Conservation (phyloP, 352 stramenopile genomes). For the Phytopythium kandeliae region DNA sequence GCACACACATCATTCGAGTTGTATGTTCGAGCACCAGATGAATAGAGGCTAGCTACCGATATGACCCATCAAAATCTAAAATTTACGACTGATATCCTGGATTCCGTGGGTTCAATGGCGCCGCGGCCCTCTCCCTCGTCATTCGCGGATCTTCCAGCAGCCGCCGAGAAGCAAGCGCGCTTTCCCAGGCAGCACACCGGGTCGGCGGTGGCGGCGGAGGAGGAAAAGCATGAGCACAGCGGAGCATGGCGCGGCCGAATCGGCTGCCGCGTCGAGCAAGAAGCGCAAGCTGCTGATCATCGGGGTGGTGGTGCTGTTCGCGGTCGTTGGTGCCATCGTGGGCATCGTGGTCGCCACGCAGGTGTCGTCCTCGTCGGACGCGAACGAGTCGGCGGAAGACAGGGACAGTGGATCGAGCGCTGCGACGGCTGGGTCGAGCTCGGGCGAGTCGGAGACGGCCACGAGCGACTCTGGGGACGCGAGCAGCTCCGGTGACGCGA, state of each 20-base stretch:
- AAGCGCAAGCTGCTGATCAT: slow-evolving; percentile 39
- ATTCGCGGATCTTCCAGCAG: slow-evolving; percentile 2
- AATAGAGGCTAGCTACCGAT: too few relatives aligned
- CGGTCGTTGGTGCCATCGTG: slow-evolving; percentile 36
- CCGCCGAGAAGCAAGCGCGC: not conserved
- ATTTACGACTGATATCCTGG: too few relatives aligned
- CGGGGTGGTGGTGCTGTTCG: slow-evolving; percentile 33
- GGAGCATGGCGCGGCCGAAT: not conserved
- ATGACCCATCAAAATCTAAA: not conserved
- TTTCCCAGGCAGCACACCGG: too few relatives aligned
- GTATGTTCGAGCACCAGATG: too few relatives aligned
- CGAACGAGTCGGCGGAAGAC: slow-evolving; percentile 15
- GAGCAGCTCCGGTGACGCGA: slow-evolving; percentile 15
- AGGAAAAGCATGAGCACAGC: not conserved
- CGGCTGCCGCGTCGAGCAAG: slow-evolving; percentile 4
- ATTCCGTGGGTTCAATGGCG: not conserved
- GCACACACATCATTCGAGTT: too few relatives aligned
- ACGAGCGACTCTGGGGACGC: slow-evolving; percentile 8
- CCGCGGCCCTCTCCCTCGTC: not conserved
- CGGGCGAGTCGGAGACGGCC: not conserved
- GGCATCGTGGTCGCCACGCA: slow-evolving; percentile 36
- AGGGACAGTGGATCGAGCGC: slow-evolving; percentile 4
- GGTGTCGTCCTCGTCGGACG: slow-evolving; percentile 19
- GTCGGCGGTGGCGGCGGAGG: too few relatives aligned
- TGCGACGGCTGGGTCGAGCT: slow-evolving; percentile 5